Evolutionary conservation across 1,284 basidiomycete species (phyloP).

Genomic region (Irpex sp.): DNA sequence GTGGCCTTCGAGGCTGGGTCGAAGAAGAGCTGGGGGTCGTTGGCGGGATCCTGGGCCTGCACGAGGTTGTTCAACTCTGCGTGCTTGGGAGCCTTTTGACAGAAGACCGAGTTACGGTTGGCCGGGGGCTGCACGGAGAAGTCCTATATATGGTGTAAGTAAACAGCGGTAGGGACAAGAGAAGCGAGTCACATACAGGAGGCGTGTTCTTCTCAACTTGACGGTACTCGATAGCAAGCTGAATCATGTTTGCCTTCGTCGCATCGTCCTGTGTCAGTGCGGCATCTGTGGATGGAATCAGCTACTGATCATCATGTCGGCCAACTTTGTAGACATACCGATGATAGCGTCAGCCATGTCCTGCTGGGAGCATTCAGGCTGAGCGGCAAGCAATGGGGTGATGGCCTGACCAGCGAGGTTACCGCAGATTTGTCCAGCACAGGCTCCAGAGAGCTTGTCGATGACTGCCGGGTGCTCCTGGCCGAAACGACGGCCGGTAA

Average conservation of each 20-base stretch:
- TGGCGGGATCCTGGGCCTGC: constrained; percentile 39
- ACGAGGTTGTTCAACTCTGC: constrained; percentile 35
- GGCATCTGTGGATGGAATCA: constrained; percentile 34
- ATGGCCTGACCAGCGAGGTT: constrained; percentile 42
- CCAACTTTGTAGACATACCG: constrained; percentile 29
- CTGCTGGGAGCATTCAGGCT: constrained; percentile 57
- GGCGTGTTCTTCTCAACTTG: constrained; percentile 63
- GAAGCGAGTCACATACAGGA: constrained; percentile 36
- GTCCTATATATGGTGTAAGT: constrained; percentile 33
- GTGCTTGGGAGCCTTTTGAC: constrained; percentile 37
- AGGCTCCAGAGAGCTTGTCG: constrained; percentile 42
- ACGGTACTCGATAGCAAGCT: constrained; percentile 51
- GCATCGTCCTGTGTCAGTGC: constrained; percentile 48
- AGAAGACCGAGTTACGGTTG: constrained; percentile 38
- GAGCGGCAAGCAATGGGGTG: constrained; percentile 51
- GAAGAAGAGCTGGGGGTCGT: constrained; percentile 47
- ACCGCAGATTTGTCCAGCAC: constrained; percentile 48
- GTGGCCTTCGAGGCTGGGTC: constrained; percentile 44
- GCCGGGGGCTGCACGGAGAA: constrained; percentile 50
- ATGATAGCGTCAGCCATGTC: constrained; percentile 59
- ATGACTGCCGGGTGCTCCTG: constrained; percentile 50
- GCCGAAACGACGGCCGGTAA: constrained; percentile 52
- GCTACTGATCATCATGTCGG: background rate
- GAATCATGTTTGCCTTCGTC: constrained; percentile 50
- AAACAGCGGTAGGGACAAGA: background rate